A percentile compares a stretch with the other conserved stretches of the same genome.
Evolutionary conservation across 1,284 basidiomycete genomes (phyloP).

Genomic region (Kwoniella shivajii): DNA sequence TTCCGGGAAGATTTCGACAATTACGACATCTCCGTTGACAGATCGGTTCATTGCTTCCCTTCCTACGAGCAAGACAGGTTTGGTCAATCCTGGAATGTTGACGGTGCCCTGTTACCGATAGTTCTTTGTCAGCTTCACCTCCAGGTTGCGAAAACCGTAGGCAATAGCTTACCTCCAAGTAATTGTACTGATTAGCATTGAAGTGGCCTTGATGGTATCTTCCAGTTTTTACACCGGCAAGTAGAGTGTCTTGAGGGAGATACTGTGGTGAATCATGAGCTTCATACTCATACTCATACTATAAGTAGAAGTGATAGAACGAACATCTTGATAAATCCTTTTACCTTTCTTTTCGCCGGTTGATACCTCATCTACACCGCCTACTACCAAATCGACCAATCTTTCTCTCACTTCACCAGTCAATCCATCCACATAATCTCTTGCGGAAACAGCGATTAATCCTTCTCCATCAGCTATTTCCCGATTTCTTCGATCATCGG

Average conservation of each 20-base stretch:
- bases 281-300: background rate
- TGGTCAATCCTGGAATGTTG: slow-evolving; percentile 68
- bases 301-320: slow-evolving; percentile 24
- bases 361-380: slow-evolving; percentile 60
- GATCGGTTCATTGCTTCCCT: slow-evolving; percentile 94
- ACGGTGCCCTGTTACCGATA: slow-evolving; percentile 71
- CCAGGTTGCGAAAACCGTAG: background rate
- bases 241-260: slow-evolving; percentile 69
- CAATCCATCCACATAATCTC: slow-evolving; percentile 76
- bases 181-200: slow-evolving; percentile 94
- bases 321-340: slow-evolving; percentile 75
- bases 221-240: slow-evolving; percentile 83
- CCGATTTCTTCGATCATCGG: slow-evolving; percentile 86
- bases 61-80: slow-evolving; percentile 82
- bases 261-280: slow-evolving; percentile 61
- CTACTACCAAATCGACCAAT: slow-evolving; percentile 78
- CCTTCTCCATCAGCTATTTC: slow-evolving; percentile 71
- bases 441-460: slow-evolving; percentile 67
- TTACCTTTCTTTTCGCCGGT: slow-evolving; percentile 54
- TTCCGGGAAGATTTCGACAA: slow-evolving; percentile 84
- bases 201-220: slow-evolving; percentile 89
- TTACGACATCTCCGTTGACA: slow-evolving; percentile 91
- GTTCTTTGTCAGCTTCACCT: background rate
- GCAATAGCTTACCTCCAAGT: slow-evolving; percentile 70
- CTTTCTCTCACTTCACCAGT: slow-evolving; percentile 59